Conservation (phyloP, 208 protist species). For the Crithidia brevicula region DNA sequence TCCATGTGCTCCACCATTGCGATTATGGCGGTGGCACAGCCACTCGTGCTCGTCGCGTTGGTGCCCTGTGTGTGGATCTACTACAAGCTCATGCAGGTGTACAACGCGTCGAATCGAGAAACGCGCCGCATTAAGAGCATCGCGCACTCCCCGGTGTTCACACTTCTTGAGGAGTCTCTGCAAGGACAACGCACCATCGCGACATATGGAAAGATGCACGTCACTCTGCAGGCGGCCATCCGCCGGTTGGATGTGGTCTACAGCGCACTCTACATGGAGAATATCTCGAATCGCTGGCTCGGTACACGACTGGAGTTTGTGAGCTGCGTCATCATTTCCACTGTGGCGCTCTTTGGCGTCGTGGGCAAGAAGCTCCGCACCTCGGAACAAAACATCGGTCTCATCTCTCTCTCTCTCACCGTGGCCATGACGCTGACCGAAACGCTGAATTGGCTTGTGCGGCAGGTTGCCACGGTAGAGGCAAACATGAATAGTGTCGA, state of each 20-base stretch:
- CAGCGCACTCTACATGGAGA: slow-evolving; percentile 54
- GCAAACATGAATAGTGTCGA: slow-evolving; percentile 89
- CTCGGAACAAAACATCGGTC: slow-evolving; percentile 32
- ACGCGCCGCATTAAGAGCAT: slow-evolving; percentile 89
- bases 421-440: slow-evolving; percentile 65
- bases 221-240: slow-evolving; percentile 41
- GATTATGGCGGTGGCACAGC: slow-evolving; percentile 53
- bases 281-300: slow-evolving; percentile 87
- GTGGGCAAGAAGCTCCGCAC: slow-evolving; percentile 35
- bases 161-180: slow-evolving; percentile 92
- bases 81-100: slow-evolving; percentile 92
- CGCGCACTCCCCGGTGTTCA: slow-evolving; percentile 92
- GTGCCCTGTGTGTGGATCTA: slow-evolving; percentile 74
- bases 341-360: slow-evolving; percentile 58
- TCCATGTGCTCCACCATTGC: slow-evolving; percentile 56
- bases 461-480: slow-evolving; percentile 58
- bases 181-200: slow-evolving; percentile 86
- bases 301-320: slow-evolving; percentile 88
- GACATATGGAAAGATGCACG: slow-evolving; percentile 52
- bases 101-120: slow-evolving; percentile 84
- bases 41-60: slow-evolving; percentile 50
- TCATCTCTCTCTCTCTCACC: slow-evolving; percentile 72
- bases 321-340: slow-evolving; percentile 69
- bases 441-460: slow-evolving; percentile 63
- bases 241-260: slow-evolving; percentile 60